Base-by-base conservation (phyloP, 768 basidiomycete genomes). In the Pisolithus microcarpus region DNA sequence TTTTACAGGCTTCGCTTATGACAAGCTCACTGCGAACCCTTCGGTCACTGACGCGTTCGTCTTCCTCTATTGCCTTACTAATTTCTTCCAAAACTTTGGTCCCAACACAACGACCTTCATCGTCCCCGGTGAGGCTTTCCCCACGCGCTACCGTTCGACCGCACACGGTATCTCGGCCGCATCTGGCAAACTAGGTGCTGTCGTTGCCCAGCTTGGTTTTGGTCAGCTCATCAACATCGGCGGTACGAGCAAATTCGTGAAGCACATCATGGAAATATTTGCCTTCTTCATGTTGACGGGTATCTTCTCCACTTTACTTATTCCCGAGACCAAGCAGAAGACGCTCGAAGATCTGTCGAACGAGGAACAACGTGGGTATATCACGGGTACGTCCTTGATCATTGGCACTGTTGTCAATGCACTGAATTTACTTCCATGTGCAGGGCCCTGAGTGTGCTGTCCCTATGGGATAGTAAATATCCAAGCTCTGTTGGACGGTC, bases 61-160 rank as follows among this genome's bases (percentile, higher is more conserved):
- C 45, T 84, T 86, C 71, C 77, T 89, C 24, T 92, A 91, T 72
- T 87, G 87, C 64, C 72, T 92, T n/a, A 78, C 87, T 59, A 85
- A 87, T 64, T 90, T 90, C 72, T 89, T 91, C 84, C 85, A 88
- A 72, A 91, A 91, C 70, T 91, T 90, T 55, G 89, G 87, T 2
- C 86, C 84, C 9, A 88, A 90, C 58, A 78, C 77, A 0, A 91
- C 87, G 0, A 90, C 88, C 0, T 91, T 92, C 65, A 52, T 91
- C 49, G 71, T 91, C 4, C 88, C 90, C 0, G 87, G 86, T 56
- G 91, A 93, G 64, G 77, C 73, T 23, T 92, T 90, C 80, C 90
- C 90, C 1, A 93, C 90, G 1, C 86, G 91, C 43, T 91, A 91
- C 66, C 82, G 91, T 54, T 88, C 87, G 6, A 90, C 88, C 5